phyloP scores from a whole-genome alignment of 345 rosid species.

The Barbarea vulgaris region DNA sequence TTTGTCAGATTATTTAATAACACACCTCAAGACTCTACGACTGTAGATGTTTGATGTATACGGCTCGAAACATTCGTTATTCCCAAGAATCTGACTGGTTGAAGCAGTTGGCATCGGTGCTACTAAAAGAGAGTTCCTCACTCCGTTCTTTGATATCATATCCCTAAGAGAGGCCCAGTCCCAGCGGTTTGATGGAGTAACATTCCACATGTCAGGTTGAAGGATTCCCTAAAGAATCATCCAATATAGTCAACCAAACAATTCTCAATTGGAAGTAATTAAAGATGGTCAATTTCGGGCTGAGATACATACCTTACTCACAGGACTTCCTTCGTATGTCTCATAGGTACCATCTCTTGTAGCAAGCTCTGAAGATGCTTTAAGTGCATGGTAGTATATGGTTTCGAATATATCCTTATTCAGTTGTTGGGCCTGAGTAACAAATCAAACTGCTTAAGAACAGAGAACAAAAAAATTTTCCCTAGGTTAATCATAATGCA shows the following conservation, averaged over 20 bases:
- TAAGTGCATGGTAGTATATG: conserved; percentile 72
- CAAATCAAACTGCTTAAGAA: conserved; percentile 21
- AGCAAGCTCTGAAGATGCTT: conserved; percentile 69
- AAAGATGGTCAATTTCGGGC: neutral
- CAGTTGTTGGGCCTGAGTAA: conserved; percentile 67
- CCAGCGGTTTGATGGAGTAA: conserved; percentile 39
- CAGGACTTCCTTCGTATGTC: conserved; percentile 72
- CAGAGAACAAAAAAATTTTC: neutral
- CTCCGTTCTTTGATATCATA: conserved; percentile 62
- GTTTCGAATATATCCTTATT: conserved; percentile 86
- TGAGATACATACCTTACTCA: conserved; percentile 63
- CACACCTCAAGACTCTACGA: conserved; percentile 74
- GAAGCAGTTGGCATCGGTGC: conserved; percentile 92
- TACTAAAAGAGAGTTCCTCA: conserved; percentile 75
- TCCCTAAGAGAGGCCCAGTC: conserved; percentile 48
- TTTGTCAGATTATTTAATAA: neutral
- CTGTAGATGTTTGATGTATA: conserved; percentile 83
- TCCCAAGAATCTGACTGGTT: conserved; percentile 92
- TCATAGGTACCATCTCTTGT: conserved; percentile 67
- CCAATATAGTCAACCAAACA: neutral
- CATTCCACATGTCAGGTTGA: conserved; percentile 44
- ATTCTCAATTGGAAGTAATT: neutral
- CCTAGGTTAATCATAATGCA: neutral
- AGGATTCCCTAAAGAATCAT: conserved; percentile 31
- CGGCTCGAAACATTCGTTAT: conserved; percentile 84